Base-by-base conservation (phyloP, 2,329 filamentous ascomycete species). In the Trichophyton verrucosum region DNA sequence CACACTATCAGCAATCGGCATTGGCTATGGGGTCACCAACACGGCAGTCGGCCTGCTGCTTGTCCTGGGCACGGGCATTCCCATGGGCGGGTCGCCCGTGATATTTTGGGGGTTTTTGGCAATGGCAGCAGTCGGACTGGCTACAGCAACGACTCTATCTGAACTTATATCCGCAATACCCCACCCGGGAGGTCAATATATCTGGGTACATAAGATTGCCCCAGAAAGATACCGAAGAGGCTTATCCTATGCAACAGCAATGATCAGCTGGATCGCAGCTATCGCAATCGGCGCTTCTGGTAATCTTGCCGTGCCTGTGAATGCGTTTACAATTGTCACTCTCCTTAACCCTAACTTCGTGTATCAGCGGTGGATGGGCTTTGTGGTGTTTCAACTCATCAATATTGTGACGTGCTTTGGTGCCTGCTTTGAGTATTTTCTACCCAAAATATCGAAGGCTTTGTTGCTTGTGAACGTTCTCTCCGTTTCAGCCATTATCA, bases 211-310 rank as follows among this genome's bases (percentile, higher is more conserved):
- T 57, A 57, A 36, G 13, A 8, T 57, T 36, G 53, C 53, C 27
- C 53, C 53, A 13, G 53, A 57, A n/a, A 57, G 27, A 20, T 57
- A 57, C 20, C 30, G 53, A 57, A 15, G 53, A 40, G 53, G 53
- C 9, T 20, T 57, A n/a, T 57, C 53, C 1, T 57, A 57, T 40
- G n/a, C 53, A n/a, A 57, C 53, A 15, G 53, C 53, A 20, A 57
- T 57, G 53, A 57, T 57, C 33, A 57, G 53, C 36, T 57, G 53
- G 53, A 57, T 57, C 20, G 53, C 53, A n/a, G 53, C 53, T 36
- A 57, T 57, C 20, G 53, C 53, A 9, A 57, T 40, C 9, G 53
- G 53, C 1, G 27, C 53, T 4, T 57, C 53, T 15, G 53, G 53
- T 2, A 57, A 57, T 22, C 53, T 57, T 22, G 20, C 53, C 2